A percentile compares a stretch with the other conserved stretches of the same genome.
Conservation (phyloP, 2,329 filamentous ascomycete species). For the Xylaria sp. region DNA sequence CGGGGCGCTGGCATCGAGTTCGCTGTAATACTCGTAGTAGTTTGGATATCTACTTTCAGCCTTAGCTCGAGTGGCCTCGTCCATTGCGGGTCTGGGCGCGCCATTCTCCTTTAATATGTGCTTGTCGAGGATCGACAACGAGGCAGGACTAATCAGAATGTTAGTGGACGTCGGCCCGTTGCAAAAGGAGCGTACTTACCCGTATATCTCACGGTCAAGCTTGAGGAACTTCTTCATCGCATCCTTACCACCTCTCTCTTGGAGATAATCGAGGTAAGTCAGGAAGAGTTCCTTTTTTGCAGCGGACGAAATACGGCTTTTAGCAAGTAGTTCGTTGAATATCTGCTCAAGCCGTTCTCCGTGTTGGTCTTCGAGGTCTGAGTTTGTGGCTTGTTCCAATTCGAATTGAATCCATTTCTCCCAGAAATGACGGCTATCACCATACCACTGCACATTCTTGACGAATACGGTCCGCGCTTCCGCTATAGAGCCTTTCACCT, state of each 20-base stretch:
- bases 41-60: slow-evolving; percentile 63
- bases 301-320: slow-evolving; percentile 74
- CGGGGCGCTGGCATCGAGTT: slow-evolving; percentile 59
- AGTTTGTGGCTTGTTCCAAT: slow-evolving; percentile 79
- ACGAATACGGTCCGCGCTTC: slow-evolving; percentile 86
- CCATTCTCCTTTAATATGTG: slow-evolving; percentile 60
- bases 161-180: slow-evolving; percentile 33
- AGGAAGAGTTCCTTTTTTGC: slow-evolving; percentile 80
- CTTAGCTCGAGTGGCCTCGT: slow-evolving; percentile 61
- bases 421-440: slow-evolving; percentile 91
- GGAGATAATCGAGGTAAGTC: slow-evolving; percentile 83
- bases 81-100: slow-evolving; percentile 56
- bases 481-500: slow-evolving; percentile 80
- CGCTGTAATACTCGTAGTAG: slow-evolving; percentile 64
- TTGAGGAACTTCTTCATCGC: slow-evolving; percentile 87
- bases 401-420: slow-evolving; percentile 89
- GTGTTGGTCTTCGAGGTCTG: slow-evolving; percentile 71
- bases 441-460: slow-evolving; percentile 84
- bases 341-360: slow-evolving; percentile 83
- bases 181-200: slow-evolving; percentile 61
- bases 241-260: slow-evolving; percentile 83
- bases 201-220: slow-evolving; percentile 88
- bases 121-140: slow-evolving; percentile 56
- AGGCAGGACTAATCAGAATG: slow-evolving; percentile 55
- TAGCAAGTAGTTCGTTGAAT: slow-evolving; percentile 77